These are phyloP conservation scores for Coleophoma cylindrospora DNA, from an alignment of 2,329 filamentous ascomycete species.

Conservation along the genomic window DNA sequence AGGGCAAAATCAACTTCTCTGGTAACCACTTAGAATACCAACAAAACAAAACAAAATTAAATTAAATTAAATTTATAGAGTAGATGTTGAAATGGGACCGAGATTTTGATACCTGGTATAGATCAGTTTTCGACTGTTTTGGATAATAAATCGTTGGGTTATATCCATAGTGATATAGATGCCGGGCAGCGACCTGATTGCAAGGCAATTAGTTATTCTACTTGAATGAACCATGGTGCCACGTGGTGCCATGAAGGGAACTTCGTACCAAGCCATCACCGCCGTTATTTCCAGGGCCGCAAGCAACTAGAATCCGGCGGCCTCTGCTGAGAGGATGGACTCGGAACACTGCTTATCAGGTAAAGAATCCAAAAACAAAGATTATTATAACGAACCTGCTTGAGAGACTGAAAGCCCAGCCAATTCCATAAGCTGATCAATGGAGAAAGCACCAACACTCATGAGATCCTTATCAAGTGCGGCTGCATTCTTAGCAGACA, in stretches of 20 bases:
- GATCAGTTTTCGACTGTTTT: constrained; percentile 82
- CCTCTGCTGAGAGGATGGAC: constrained; percentile 74
- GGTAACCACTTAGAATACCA: too few relatives aligned
- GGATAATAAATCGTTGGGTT: constrained; percentile 86
- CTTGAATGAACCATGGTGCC: neutral
- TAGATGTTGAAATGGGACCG: neutral
- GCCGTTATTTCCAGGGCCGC: constrained; percentile 75
- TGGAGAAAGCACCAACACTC: constrained; percentile 79
- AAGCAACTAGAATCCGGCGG: constrained; percentile 76
- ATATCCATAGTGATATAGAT: constrained; percentile 90
- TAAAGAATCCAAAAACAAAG: neutral
- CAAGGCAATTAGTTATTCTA: too few relatives aligned
- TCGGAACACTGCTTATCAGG: constrained; percentile 61
- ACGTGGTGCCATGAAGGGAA: neutral
- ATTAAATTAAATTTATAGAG: too few relatives aligned
- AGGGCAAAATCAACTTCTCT: too few relatives aligned
- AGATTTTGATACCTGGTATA: constrained; percentile 64
- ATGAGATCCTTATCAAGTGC: constrained; percentile 93
- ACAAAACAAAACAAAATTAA: too few relatives aligned
- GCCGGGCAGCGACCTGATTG: constrained; percentile 68
- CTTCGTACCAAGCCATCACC: constrained; percentile 72
- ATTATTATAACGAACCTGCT: constrained; percentile 52
- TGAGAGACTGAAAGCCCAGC: constrained; percentile 91
- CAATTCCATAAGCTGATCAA: constrained; percentile 96
- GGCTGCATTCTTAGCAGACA: constrained; percentile 81